Evolutionary conservation across 768 basidiomycete genomes (phyloP).

Genomic region (Bullera alba): DNA sequence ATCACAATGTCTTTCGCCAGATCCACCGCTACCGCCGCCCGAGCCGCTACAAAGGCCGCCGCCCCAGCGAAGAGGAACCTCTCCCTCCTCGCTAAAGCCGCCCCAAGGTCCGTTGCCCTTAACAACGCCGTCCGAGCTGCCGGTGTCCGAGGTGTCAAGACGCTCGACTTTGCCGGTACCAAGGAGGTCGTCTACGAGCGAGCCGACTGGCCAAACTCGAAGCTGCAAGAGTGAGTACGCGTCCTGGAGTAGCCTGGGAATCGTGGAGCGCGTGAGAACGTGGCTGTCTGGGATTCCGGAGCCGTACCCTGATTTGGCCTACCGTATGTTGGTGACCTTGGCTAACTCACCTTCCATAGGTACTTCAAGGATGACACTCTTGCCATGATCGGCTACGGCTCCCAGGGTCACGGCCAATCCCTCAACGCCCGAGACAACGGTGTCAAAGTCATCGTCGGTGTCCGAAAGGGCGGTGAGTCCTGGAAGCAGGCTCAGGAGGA

Average conservation of each 20-base stretch:
- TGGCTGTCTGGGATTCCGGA: no score
- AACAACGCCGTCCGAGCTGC: constrained; percentile 29
- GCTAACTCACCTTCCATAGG: constrained; percentile 14
- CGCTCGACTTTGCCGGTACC: constrained; percentile 91
- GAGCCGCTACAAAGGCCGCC: constrained; percentile 39
- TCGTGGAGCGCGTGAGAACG: not conserved
- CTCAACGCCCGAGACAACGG: constrained; percentile 99
- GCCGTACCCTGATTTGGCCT: no score
- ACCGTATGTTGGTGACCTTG: no score
- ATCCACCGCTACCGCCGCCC: constrained; percentile 39
- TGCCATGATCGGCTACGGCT: constrained; percentile 97
- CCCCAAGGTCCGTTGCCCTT: constrained; percentile 34
- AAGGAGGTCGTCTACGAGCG: constrained; percentile 92
- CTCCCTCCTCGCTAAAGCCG: constrained; percentile 42
- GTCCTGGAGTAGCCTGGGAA: not conserved
- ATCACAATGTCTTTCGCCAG: constrained; percentile 44
- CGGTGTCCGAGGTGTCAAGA: constrained; percentile 72
- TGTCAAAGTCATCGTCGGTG: constrained; percentile 95
- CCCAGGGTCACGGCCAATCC: constrained; percentile 91
- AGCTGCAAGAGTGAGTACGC: constrained; percentile 70
- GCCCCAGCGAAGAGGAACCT: constrained; percentile 36
- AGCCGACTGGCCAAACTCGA: constrained; percentile 93
- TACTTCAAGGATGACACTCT: constrained; percentile 99
- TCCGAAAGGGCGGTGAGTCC: constrained; percentile 90
- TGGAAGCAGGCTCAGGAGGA: constrained; percentile 94